Percentiles rank a stretch among this genome's conserved stretches.
phyloP scores from a whole-genome alignment of 306 rosid species.

The Comarum palustre region DNA sequence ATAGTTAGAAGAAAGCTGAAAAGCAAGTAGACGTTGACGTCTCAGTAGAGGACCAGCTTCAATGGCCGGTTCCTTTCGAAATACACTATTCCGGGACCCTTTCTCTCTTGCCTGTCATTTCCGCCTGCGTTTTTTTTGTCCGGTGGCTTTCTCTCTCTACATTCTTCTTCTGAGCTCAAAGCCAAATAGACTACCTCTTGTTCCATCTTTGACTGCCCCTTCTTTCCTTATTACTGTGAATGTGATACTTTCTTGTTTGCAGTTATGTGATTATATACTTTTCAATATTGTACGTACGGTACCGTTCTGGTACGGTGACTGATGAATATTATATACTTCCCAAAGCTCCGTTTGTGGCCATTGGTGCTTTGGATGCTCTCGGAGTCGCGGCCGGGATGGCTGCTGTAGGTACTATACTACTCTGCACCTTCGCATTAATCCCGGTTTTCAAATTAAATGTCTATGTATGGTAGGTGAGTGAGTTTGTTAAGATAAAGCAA shows the following conservation, averaged over 20 bases:
- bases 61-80: too few relatives aligned
- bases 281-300: conserved; percentile 50
- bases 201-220: neutral
- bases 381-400: conserved; percentile 78
- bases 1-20: too few relatives aligned
- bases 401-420: conserved; percentile 60
- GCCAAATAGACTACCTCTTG: neutral
- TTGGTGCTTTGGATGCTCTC: conserved; percentile 82
- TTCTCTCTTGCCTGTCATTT: too few relatives aligned
- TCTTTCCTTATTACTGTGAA: neutral
- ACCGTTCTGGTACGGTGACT: conserved; percentile 65
- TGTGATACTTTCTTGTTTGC: neutral
- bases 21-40: too few relatives aligned
- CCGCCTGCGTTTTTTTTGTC: too few relatives aligned
- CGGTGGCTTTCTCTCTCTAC: too few relatives aligned
- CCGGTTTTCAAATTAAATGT: neutral
- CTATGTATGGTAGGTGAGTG: neutral
- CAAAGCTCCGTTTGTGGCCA: conserved; percentile 52
- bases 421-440: neutral
- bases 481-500: neutral
- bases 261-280: conserved; percentile 73
- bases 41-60: too few relatives aligned
- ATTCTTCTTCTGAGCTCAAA: neutral
- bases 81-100: too few relatives aligned
- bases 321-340: conserved; percentile 76